Conservation (phyloP, 768 basidiomycete genomes). For the Lyophyllum decastes region DNA sequence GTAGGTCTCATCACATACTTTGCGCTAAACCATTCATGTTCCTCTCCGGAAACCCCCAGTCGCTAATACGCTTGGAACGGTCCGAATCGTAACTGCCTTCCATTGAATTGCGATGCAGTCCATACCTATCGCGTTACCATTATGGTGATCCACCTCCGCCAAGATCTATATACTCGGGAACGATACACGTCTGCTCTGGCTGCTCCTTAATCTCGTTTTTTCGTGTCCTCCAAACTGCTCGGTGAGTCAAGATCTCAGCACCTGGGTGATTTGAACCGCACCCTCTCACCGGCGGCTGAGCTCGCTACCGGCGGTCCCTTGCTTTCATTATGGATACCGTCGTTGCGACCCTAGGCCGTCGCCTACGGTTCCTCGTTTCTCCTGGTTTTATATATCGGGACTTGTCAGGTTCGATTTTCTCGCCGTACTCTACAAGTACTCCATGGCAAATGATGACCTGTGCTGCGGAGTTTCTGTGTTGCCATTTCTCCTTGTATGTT, state of each 20-base stretch:
- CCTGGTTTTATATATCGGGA: not conserved
- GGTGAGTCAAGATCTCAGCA: not conserved
- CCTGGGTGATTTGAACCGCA: not conserved
- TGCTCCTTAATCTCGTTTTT: not conserved
- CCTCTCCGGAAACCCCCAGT: not conserved
- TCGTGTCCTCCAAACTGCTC: not conserved
- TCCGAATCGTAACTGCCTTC: not conserved
- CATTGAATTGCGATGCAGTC: not conserved
- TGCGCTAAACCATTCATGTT: slow-evolving; percentile 4
- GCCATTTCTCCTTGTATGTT: not conserved
- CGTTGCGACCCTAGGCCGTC: not conserved
- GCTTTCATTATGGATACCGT: not conserved
- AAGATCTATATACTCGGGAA: no score
- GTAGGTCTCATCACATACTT: not conserved
- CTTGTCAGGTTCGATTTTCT: not conserved
- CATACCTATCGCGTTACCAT: not conserved
- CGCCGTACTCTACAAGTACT: not conserved
- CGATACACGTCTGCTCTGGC: not conserved
- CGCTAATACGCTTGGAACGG: not conserved
- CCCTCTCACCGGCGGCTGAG: slow-evolving; percentile 18
- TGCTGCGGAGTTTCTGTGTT: not conserved
- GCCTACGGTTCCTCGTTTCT: slow-evolving; percentile 1
- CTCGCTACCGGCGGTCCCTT: slow-evolving; percentile 17
- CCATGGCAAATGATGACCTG: not conserved
- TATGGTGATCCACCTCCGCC: not conserved